Conservation (phyloP, 1,284 basidiomycete species). For the Austroboletus novae-zelandiae region DNA sequence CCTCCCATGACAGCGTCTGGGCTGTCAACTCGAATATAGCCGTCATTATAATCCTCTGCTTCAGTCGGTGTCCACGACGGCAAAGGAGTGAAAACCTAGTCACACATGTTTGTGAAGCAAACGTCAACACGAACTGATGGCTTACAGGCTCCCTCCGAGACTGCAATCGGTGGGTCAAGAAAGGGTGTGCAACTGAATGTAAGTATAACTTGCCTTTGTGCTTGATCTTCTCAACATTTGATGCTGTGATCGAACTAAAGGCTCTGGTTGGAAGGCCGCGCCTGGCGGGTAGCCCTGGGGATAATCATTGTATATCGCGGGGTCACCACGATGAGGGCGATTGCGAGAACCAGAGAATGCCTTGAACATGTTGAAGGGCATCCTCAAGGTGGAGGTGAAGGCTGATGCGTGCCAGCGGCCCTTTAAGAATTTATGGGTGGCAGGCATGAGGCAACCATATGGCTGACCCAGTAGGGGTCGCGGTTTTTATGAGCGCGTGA, state of each 20-base stretch:
- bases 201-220: conserved; percentile 23
- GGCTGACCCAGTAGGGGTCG: conserved; percentile 9
- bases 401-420: conserved; percentile 12
- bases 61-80: conserved; percentile 35
- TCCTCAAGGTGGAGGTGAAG: conserved; percentile 25
- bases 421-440: conserved; percentile 29
- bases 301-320: conserved; percentile 26
- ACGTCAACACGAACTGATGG: conserved; percentile 1
- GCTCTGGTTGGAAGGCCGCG: conserved; percentile 24
- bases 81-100: conserved; percentile 33
- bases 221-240: conserved; percentile 30
- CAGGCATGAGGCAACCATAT: conserved; percentile 30
- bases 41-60: conserved; percentile 31
- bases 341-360: conserved; percentile 35
- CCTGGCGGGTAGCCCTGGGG: conserved; percentile 32
- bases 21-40: conserved; percentile 32
- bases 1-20: conserved; percentile 34
- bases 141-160: conserved; percentile 33
- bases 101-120: conserved; percentile 6
- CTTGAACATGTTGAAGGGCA: conserved; percentile 40
- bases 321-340: conserved; percentile 28
- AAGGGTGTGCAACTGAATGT: background rate
- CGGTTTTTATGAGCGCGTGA: background rate
- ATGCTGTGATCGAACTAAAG: conserved; percentile 20
- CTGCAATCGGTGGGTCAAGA: conserved; percentile 19